A percentile compares a stretch with the other conserved stretches of the same genome.
These are phyloP conservation scores for Tetradesmus obliquus DNA, from an alignment of 139 green algal species.

Conservation along the genomic window DNA sequence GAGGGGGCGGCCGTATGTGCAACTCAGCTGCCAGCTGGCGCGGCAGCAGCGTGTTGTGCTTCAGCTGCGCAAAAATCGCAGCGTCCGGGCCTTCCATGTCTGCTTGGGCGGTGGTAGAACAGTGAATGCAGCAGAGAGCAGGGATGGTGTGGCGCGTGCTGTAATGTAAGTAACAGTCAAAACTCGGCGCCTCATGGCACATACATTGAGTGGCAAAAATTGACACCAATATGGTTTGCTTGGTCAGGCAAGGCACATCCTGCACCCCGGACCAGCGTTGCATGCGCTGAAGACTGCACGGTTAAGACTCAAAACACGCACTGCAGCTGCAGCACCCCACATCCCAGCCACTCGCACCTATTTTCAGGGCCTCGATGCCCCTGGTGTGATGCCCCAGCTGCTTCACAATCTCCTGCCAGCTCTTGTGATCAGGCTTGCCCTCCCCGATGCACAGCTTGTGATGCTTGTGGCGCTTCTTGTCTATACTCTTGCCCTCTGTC, in stretches of 20 bases:
- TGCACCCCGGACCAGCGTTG: not conserved
- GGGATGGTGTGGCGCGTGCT: too few species aligned
- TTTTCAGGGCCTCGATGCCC: not conserved
- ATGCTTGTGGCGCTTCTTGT: not conserved
- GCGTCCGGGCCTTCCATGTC: not conserved
- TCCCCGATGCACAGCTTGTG: not conserved
- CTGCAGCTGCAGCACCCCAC: not conserved
- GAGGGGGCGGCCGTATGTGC: not conserved
- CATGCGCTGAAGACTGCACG: too few species aligned
- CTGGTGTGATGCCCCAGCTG: not conserved
- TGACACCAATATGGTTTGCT: not conserved
- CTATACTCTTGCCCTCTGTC: not conserved
- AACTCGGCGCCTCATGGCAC: not conserved
- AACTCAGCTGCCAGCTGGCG: not conserved
- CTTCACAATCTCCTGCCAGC: not conserved
- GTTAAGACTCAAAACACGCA: too few species aligned
- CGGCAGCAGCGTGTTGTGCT: not conserved
- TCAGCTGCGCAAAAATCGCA: not conserved
- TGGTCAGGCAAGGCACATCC: not conserved
- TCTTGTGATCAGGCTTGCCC: not conserved
- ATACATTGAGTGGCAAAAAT: not conserved
- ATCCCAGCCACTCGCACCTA: not conserved
- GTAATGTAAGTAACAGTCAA: not conserved
- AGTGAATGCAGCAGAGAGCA: not conserved
- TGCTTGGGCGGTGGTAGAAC: not conserved